Percentiles rank a stretch among this genome's conserved stretches.
Conservation (phyloP, 108 stramenopile genomes). For the Chaetoceros tenuissimus region DNA sequence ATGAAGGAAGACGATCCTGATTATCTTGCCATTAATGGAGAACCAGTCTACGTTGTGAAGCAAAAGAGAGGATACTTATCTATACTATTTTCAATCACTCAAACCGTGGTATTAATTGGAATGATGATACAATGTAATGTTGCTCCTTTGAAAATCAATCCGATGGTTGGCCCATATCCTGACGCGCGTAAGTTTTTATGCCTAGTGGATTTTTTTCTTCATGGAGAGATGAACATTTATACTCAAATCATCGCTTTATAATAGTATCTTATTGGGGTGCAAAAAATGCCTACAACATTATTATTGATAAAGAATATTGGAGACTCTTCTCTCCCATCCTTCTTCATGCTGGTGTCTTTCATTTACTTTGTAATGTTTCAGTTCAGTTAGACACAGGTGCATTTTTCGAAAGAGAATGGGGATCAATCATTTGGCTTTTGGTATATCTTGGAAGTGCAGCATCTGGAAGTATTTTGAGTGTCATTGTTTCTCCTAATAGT, state of each 20-base stretch:
- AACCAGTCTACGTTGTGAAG: background rate
- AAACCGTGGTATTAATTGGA: background rate
- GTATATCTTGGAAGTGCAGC: slow-evolving; percentile 33
- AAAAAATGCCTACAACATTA: slow-evolving; percentile 44
- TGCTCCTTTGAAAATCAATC: slow-evolving; percentile 44
- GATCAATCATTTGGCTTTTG: slow-evolving; percentile 15
- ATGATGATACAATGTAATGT: slow-evolving; percentile 5
- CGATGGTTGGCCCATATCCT: slow-evolving; percentile 62
- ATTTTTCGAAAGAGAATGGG: slow-evolving; percentile 60
- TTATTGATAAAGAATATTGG: slow-evolving; percentile 31
- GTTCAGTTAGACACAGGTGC: slow-evolving; percentile 44
- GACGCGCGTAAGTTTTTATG: slow-evolving; percentile 20
- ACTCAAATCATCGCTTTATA: background rate
- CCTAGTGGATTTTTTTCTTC: background rate
- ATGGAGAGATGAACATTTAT: background rate
- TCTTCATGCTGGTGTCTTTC: slow-evolving; percentile 47
- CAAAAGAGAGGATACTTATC: background rate
- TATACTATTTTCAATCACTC: background rate
- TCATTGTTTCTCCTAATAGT: slow-evolving; percentile 21
- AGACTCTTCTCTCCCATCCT: slow-evolving; percentile 44
- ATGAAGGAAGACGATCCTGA: background rate
- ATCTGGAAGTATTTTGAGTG: slow-evolving; percentile 14
- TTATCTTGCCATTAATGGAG: background rate
- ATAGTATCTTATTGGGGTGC: slow-evolving; percentile 54
- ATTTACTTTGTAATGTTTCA: slow-evolving; percentile 40